Evolutionary conservation across 2,329 filamentous ascomycete genomes (phyloP).

Genomic region (Alternaria infectoria): DNA sequence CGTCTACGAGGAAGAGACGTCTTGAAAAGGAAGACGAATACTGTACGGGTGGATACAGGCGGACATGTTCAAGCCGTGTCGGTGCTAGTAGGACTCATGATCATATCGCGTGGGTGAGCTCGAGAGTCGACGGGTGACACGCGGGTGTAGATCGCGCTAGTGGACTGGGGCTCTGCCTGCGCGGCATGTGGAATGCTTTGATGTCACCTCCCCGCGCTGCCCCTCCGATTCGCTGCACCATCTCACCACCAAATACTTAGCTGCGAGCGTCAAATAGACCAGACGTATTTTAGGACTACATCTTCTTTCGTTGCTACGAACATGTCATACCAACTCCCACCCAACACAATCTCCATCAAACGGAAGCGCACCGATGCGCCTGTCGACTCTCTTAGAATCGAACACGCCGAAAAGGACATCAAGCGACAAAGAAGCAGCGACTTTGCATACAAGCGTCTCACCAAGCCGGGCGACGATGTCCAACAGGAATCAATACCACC

Average conservation of each 20-base stretch:
- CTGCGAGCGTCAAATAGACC: background rate
- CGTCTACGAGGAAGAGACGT: conserved; percentile 16
- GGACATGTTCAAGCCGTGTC: conserved; percentile 27
- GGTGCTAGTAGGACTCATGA: conserved; percentile 18
- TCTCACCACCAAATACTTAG: background rate
- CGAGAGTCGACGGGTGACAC: background rate
- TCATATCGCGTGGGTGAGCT: conserved; percentile 24
- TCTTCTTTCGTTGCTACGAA: background rate
- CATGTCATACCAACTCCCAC: conserved; percentile 16
- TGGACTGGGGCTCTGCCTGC: conserved; percentile 14
- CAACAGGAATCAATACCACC: conserved; percentile 16
- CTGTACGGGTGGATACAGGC: conserved; percentile 12
- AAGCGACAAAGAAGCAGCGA: conserved; percentile 4
- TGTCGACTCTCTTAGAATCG: conserved; percentile 56
- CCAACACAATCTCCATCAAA: conserved; percentile 54
- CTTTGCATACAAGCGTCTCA: conserved; percentile 29
- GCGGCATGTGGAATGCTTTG: conserved; percentile 11
- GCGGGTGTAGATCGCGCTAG: conserved; percentile 4
- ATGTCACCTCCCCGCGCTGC: conserved; percentile 16
- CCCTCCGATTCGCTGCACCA: conserved; percentile 17
- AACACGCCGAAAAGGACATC: conserved; percentile 13
- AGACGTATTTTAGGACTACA: background rate
- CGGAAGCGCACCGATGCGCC: conserved; percentile 63
- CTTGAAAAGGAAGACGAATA: background rate
- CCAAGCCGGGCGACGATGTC: conserved; percentile 27